Conservation (phyloP, 495 filamentous ascomycete species). For the Talaromyces wortmannii region DNA sequence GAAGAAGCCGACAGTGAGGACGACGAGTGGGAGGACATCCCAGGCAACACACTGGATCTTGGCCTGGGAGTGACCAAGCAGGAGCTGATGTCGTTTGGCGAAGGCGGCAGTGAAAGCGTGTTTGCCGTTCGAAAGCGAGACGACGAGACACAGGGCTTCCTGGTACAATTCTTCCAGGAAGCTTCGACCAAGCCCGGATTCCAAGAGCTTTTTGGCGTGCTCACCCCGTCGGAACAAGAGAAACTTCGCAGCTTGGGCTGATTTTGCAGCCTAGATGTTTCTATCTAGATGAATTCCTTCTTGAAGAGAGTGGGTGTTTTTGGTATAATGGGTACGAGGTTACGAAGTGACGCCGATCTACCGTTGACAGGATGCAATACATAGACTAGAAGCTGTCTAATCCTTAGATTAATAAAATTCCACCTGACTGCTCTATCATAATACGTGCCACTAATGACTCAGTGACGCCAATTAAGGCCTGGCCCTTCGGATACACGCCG, state of each 20-base stretch:
- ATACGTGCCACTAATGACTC: too few relatives aligned
- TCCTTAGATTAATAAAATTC: too few relatives aligned
- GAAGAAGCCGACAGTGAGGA: constrained; percentile 42
- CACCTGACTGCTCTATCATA: too few relatives aligned
- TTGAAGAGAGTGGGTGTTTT: too few relatives aligned
- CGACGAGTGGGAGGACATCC: constrained; percentile 91
- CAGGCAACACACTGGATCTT: constrained; percentile 61
- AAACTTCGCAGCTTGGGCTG: constrained; percentile 49
- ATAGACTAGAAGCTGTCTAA: too few relatives aligned
- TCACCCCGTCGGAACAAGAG: constrained; percentile 67
- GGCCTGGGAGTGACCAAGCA: constrained; percentile 55
- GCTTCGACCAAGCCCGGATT: constrained; percentile 68
- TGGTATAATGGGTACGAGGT: background rate
- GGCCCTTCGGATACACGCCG: too few relatives aligned
- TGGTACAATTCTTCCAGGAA: constrained; percentile 74
- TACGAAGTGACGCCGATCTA: background rate
- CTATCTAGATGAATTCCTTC: background rate
- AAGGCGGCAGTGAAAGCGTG: constrained; percentile 46
- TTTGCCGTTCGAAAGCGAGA: constrained; percentile 62
- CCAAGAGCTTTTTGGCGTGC: constrained; percentile 58
- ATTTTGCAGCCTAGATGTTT: background rate
- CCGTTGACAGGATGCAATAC: too few relatives aligned
- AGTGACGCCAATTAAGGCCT: too few relatives aligned
- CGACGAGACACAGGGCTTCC: constrained; percentile 82
- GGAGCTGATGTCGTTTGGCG: constrained; percentile 73